phyloP scores from a whole-genome alignment of 2,329 filamentous ascomycete species.

The Hymenoscyphus scutula region DNA sequence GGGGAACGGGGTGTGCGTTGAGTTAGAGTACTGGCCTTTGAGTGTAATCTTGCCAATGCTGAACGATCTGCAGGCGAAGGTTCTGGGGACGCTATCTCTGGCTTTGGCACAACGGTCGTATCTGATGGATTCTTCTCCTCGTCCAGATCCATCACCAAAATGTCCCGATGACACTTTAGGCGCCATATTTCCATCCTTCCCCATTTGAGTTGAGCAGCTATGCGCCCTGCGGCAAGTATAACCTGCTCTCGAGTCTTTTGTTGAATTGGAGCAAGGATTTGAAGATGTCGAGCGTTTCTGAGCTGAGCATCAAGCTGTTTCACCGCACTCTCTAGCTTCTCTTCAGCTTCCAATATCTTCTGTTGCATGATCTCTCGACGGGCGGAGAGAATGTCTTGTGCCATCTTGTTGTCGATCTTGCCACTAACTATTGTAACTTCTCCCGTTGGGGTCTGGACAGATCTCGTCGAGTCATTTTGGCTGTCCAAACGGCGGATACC shows the following conservation, averaged over 20 bases:
- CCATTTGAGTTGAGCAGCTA: constrained; percentile 90
- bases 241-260: constrained; percentile 85
- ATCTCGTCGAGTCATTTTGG: constrained; percentile 48
- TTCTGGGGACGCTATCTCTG: constrained; percentile 19
- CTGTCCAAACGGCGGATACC: constrained; percentile 68
- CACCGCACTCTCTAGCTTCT: constrained; percentile 69
- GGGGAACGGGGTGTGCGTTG: constrained; percentile 42
- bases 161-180: constrained; percentile 85
- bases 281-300: constrained; percentile 84
- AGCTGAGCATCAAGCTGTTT: constrained; percentile 80
- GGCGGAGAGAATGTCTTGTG: constrained; percentile 79
- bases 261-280: constrained; percentile 85
- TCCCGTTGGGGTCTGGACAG: constrained; percentile 68
- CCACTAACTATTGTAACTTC: constrained; percentile 72
- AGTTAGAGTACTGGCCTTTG: constrained; percentile 38
- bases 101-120: constrained; percentile 2
- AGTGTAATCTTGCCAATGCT: constrained; percentile 36
- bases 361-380: constrained; percentile 78
- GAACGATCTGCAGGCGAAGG: constrained; percentile 32
- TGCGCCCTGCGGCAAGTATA: constrained; percentile 76
- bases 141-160: constrained; percentile 79
- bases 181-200: constrained; percentile 92
- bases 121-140: constrained; percentile 56
- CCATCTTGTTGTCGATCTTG: constrained; percentile 76
- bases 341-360: constrained; percentile 80